Base-by-base conservation (phyloP, 2,329 filamentous ascomycete species). In the Sphaerulina populicola region DNA sequence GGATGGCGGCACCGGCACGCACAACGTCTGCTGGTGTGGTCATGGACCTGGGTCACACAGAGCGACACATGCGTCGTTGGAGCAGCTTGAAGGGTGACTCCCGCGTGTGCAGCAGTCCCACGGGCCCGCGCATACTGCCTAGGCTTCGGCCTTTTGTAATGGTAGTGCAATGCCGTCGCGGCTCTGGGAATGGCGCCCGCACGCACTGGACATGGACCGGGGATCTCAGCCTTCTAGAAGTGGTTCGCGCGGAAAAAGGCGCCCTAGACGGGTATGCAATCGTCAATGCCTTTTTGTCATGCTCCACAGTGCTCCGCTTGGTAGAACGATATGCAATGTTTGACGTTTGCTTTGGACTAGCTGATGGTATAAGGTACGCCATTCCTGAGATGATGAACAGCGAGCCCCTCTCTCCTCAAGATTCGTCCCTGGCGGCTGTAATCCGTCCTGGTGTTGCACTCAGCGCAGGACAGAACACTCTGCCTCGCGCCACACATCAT, bases 151-250 rank as follows among this genome's bases (percentile, higher is more conserved):
- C 31, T 18, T 40, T 42, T 52, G 42, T 44, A 35, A n/a, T 49
- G 47, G 47, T 49, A 33, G 52, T 47, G 52, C 52, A 55, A 43
- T 36, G 44, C 30, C 51, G 33, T 47, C 39, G 53, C 53, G 48
- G 51, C 53, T 54, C 40, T 45, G 33, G 47, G 47, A 45, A n/a
- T 33, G 39, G 48, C 47, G 44, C 44, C 51, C 49, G 54, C 53
- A 41, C 38, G 30, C 15, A 30, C 37, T 41, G 21, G 14, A 37
- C 27, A 33, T 38, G 45, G 29, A n/a, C 36, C 50, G 47, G 56
- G 51, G 53, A 51, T 52, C 43, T 44, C 40, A 53, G 52, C 44
- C 56, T 57, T 59, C 57, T 58, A 56, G 55, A 56, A 59, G 42
- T 53, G 18, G 55, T 58, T 58, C 53, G 50, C 44, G 40, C 55